Evolutionary conservation across 352 stramenopile species (phyloP).

Genomic region (Thalassiosira delicatula): DNA sequence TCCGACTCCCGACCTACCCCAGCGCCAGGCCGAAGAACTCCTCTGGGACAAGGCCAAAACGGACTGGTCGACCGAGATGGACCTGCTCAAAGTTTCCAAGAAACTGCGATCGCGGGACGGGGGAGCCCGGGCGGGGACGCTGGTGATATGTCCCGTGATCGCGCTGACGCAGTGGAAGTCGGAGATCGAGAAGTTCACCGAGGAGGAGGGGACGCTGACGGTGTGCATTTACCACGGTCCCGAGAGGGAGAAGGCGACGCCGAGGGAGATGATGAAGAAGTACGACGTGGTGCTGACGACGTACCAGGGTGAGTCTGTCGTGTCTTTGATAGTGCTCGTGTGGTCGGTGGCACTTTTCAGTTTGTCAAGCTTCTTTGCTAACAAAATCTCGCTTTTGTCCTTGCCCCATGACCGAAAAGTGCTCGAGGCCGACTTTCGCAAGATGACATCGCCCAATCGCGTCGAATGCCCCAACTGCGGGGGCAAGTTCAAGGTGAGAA

Average conservation of each 20-base stretch:
- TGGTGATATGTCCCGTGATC: constrained; percentile 97
- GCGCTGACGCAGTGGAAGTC: constrained; percentile 93
- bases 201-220: constrained; percentile 87
- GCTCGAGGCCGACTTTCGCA: constrained; percentile 88
- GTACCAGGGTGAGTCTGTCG: constrained; percentile 90
- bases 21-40: constrained; percentile 71
- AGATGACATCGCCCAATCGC: constrained; percentile 87
- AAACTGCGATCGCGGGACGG: constrained; percentile 52
- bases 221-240: constrained; percentile 96
- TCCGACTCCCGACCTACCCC: constrained; percentile 51
- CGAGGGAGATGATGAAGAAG: constrained; percentile 86
- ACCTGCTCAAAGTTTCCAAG: constrained; percentile 77
- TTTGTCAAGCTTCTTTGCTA: no score
- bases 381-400: no score
- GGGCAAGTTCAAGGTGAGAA: constrained; percentile 83
- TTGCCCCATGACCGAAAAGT: no score
- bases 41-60: constrained; percentile 67
- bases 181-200: constrained; percentile 95
- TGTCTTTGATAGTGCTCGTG: no score
- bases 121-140: constrained; percentile 86
- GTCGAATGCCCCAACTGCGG: constrained; percentile 95
- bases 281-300: constrained; percentile 99
- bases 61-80: constrained; percentile 81
- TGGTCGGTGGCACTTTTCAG: no score
- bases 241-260: constrained; percentile 86